Percentiles rank a stretch among this genome's conserved stretches.
These are phyloP conservation scores for Aristolochia fimbriata DNA, from an alignment of 164 flowering plant species.

Conservation along the genomic window DNA sequence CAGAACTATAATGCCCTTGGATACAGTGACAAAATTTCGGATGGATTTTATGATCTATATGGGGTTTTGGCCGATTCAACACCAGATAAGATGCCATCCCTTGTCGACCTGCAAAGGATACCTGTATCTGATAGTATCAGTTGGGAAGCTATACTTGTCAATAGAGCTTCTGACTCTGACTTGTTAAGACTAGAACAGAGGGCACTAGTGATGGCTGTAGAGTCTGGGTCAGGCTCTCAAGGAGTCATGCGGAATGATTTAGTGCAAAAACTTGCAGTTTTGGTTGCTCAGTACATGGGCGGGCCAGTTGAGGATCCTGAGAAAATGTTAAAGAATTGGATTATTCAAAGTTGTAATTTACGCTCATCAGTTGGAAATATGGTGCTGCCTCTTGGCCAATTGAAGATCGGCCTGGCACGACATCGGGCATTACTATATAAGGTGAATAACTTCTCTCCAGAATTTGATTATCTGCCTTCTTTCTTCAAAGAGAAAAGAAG, in stretches of 20 bases:
- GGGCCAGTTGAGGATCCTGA: slow-evolving; percentile 89
- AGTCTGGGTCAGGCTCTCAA: slow-evolving; percentile 36
- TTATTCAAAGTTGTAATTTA: slow-evolving; percentile 41
- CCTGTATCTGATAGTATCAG: slow-evolving; percentile 53
- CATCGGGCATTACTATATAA: slow-evolving; percentile 92
- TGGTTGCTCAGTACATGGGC: slow-evolving; percentile 88
- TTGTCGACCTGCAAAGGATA: slow-evolving; percentile 77
- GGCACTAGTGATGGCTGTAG: slow-evolving; percentile 49
- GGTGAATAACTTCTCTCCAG: slow-evolving; percentile 26
- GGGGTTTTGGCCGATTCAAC: slow-evolving; percentile 50
- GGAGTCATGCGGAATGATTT: slow-evolving; percentile 23
- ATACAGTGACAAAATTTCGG: slow-evolving; percentile 91
- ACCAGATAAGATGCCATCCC: slow-evolving; percentile 82
- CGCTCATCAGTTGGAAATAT: slow-evolving; percentile 56
- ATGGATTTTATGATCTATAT: slow-evolving; percentile 93
- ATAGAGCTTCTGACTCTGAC: slow-evolving; percentile 67
- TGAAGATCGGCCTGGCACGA: slow-evolving; percentile 86
- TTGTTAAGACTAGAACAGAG: slow-evolving; percentile 65
- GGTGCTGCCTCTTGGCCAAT: slow-evolving; percentile 90
- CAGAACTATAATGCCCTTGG: slow-evolving; percentile 87
- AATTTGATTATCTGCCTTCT: too few species aligned
- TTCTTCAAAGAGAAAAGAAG: too few species aligned
- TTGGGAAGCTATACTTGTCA: slow-evolving; percentile 88
- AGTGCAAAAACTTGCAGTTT: slow-evolving; percentile 56
- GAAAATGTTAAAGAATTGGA: slow-evolving; percentile 63